These are phyloP conservation scores for Emydomyces testavorans DNA, from an alignment of 2,329 filamentous ascomycete genomes.

Conservation along the genomic window DNA sequence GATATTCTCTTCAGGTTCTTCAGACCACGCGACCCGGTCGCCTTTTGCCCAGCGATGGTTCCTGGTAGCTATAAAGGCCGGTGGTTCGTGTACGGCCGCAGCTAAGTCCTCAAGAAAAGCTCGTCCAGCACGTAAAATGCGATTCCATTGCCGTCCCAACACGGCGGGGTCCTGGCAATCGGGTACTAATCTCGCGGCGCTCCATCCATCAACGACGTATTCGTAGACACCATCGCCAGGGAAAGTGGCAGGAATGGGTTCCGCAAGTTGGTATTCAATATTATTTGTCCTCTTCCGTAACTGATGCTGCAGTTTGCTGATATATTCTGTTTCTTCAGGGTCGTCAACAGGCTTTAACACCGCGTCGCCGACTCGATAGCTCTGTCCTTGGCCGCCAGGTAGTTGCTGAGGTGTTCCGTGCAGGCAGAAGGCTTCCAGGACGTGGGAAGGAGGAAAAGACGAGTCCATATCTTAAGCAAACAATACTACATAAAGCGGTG, in stretches of 20 bases:
- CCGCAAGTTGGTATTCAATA: constrained; percentile 9
- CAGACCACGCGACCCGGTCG: constrained; percentile 11
- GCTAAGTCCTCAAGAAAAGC: constrained; percentile 10
- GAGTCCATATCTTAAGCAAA: too few species aligned
- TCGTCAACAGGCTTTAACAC: constrained; percentile 9
- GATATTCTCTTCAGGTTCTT: neutral
- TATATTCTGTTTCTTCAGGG: constrained; percentile 7
- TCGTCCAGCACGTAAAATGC: constrained; percentile 7
- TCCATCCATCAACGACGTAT: constrained; percentile 11
- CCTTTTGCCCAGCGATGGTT: constrained; percentile 12
- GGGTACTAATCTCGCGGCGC: constrained; percentile 6
- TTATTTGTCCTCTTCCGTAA: neutral
- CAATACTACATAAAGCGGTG: too few species aligned
- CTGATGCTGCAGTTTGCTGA: neutral
- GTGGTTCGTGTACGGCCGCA: neutral
- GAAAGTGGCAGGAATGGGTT: neutral
- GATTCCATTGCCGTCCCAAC: neutral
- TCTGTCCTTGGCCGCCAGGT: constrained; percentile 9
- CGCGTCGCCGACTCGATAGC: constrained; percentile 1
- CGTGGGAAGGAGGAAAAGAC: neutral
- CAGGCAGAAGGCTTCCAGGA: constrained; percentile 6
- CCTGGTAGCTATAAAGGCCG: constrained; percentile 4
- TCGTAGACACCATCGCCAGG: neutral
- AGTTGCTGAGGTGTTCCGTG: constrained; percentile 5
- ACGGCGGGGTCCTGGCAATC: neutral